Evolutionary conservation across 305 asterid species (phyloP).

Genomic region (Fraxinus floribunda): DNA sequence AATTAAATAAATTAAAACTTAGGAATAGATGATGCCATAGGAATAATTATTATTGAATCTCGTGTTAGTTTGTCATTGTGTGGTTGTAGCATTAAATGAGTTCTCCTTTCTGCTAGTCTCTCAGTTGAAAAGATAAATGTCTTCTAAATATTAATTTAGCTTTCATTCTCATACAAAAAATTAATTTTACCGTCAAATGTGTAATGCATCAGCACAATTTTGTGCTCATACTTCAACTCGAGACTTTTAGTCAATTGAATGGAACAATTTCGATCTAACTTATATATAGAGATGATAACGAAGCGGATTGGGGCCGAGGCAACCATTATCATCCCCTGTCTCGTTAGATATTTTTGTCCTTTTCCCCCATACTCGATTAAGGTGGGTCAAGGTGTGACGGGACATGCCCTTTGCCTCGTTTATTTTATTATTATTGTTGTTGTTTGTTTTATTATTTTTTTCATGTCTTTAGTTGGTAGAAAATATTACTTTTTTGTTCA

Average conservation of each 20-base stretch:
- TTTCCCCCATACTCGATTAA: too few species aligned
- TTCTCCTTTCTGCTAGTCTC: background rate
- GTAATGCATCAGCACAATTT: background rate
- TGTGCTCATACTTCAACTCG: background rate
- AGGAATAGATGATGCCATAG: background rate
- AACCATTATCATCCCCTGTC: background rate
- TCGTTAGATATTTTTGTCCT: background rate
- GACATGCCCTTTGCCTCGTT: background rate
- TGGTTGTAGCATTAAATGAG: background rate
- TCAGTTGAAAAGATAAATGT: background rate
- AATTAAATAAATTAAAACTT: background rate
- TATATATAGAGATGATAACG: background rate
- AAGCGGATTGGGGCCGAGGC: background rate
- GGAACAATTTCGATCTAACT: background rate
- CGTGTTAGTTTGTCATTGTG: background rate
- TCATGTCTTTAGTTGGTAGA: background rate
- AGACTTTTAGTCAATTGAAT: background rate
- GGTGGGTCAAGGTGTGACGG: background rate
- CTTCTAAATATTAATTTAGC: background rate
- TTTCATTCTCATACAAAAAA: background rate
- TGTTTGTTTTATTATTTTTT: too few species aligned
- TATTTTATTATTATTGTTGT: too few species aligned
- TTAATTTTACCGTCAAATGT: background rate
- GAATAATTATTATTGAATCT: background rate
- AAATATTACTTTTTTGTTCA: background rate